Percentiles rank a stretch among this genome's conserved stretches.
Conservation (phyloP, 2,329 filamentous ascomycete species). For the Huntiella abstrusa region DNA sequence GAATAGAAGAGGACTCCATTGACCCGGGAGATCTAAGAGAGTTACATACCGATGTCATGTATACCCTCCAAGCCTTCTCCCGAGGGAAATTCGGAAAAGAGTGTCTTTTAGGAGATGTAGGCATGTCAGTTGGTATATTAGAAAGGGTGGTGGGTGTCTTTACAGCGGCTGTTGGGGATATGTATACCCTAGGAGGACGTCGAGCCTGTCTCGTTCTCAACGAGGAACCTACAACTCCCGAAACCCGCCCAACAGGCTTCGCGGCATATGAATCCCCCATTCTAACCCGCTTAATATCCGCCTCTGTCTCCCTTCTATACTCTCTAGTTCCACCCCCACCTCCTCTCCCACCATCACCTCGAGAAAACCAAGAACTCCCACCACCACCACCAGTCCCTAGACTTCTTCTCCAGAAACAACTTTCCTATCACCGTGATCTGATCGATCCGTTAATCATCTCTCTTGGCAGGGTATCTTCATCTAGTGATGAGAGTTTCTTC, state of each 20-base stretch:
- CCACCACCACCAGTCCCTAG: not conserved
- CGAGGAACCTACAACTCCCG: not conserved
- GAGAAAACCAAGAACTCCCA: not conserved
- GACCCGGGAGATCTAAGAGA: not conserved
- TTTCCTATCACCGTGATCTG: not conserved
- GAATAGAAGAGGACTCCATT: not conserved
- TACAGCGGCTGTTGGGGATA: not conserved
- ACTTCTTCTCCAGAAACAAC: not conserved
- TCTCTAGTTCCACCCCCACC: not conserved
- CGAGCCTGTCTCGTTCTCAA: not conserved
- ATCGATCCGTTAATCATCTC: slow-evolving; percentile 49
- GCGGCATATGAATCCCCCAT: not conserved
- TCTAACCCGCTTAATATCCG: not conserved
- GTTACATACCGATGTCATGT: not conserved
- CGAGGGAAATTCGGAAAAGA: not conserved
- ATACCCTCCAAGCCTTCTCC: not conserved
- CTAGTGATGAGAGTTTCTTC: slow-evolving; percentile 55
- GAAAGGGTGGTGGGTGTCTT: not conserved
- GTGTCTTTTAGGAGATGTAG: not conserved
- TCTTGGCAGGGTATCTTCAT: slow-evolving; percentile 70
- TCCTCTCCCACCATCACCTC: not conserved
- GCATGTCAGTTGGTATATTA: not conserved
- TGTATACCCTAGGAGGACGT: not conserved
- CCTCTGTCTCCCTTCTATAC: not conserved
- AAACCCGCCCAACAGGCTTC: not conserved